Conservation (phyloP, 176 grass and related monocot species). For the Oryza officinalis region DNA sequence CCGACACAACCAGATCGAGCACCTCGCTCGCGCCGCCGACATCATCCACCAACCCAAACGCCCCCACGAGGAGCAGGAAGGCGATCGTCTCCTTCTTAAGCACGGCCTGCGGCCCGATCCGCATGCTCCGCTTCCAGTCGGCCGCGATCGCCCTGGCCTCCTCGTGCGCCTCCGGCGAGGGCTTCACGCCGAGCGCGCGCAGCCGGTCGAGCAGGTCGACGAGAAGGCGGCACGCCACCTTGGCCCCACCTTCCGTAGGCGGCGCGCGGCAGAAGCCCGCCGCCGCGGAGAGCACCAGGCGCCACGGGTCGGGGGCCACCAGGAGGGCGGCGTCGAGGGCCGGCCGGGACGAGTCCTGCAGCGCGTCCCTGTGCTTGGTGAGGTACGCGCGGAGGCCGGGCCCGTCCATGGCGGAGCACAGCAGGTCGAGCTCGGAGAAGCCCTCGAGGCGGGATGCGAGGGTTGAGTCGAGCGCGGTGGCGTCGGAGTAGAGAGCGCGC, state of each 20-base stretch:
- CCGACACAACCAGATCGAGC: conserved; percentile 41
- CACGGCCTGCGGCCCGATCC: conserved; percentile 33
- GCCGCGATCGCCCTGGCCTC: conserved; percentile 41
- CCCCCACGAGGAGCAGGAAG: conserved; percentile 46
- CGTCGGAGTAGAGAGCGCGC: conserved; percentile 38
- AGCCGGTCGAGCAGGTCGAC: conserved; percentile 39
- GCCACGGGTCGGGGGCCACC: conserved; percentile 47
- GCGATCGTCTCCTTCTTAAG: conserved; percentile 35
- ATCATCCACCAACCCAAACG: conserved; percentile 48
- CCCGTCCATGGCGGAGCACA: conserved; percentile 49
- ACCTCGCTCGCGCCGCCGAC: conserved; percentile 38
- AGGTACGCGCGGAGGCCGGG: conserved; percentile 37
- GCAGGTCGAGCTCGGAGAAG: conserved; percentile 42
- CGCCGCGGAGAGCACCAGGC: conserved; percentile 47
- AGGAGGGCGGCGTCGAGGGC: conserved; percentile 40
- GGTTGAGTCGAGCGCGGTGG: conserved; percentile 29
- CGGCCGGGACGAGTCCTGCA: conserved; percentile 19
- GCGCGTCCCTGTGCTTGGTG: conserved; percentile 30
- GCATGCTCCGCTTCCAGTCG: conserved; percentile 46
- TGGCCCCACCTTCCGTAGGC: conserved; percentile 11
- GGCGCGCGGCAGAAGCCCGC: conserved; percentile 41
- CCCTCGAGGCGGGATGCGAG: conserved; percentile 38
- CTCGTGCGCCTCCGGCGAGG: conserved; percentile 40
- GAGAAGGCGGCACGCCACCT: conserved; percentile 44
- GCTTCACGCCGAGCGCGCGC: conserved; percentile 37